Conservation (phyloP, 148 eudicot genomes). For the Nepenthes gracilis region DNA sequence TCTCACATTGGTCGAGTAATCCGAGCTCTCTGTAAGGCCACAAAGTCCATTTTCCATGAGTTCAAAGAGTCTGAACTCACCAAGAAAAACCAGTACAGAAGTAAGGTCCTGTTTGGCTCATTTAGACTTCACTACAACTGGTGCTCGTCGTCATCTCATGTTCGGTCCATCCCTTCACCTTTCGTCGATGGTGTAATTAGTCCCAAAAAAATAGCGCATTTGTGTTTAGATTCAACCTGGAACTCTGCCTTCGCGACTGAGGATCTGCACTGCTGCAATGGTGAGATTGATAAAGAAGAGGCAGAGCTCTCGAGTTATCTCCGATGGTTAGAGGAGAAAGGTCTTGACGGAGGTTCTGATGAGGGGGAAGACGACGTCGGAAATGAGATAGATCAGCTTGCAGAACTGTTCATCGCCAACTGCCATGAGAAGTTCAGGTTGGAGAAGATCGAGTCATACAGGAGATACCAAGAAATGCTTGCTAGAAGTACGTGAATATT, state of each 20-base stretch:
- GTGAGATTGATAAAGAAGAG: constrained; percentile 4
- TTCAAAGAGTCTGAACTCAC: constrained; percentile 13
- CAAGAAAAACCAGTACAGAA: constrained; percentile 41
- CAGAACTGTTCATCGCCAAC: constrained; percentile 76
- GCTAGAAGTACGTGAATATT: constrained; percentile 65
- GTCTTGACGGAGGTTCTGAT: constrained; percentile 4
- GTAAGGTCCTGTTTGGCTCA: constrained; percentile 64
- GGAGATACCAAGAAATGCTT: constrained; percentile 94
- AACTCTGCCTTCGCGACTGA: constrained; percentile 30
- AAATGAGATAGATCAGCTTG: constrained; percentile 78
- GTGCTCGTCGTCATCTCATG: constrained; percentile 74
- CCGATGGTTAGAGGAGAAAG: constrained; percentile 84
- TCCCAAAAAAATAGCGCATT: constrained; percentile 3
- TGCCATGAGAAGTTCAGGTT: constrained; percentile 93
- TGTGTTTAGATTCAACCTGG: constrained; percentile 73
- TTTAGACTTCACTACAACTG: constrained; percentile 85
- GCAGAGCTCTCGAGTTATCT: constrained; percentile 68
- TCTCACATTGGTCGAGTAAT: constrained; percentile 49
- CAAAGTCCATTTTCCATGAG: constrained; percentile 48
- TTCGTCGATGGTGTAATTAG: constrained; percentile 8
- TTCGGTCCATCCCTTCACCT: constrained; percentile 48
- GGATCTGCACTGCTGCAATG: constrained; percentile 1
- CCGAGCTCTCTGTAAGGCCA: constrained; percentile 54
- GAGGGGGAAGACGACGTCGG: constrained; percentile 6
- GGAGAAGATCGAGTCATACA: constrained; percentile 86